These are phyloP conservation scores for Xylariaceae sp. DNA, from an alignment of 2,329 filamentous ascomycete genomes.

Conservation along the genomic window DNA sequence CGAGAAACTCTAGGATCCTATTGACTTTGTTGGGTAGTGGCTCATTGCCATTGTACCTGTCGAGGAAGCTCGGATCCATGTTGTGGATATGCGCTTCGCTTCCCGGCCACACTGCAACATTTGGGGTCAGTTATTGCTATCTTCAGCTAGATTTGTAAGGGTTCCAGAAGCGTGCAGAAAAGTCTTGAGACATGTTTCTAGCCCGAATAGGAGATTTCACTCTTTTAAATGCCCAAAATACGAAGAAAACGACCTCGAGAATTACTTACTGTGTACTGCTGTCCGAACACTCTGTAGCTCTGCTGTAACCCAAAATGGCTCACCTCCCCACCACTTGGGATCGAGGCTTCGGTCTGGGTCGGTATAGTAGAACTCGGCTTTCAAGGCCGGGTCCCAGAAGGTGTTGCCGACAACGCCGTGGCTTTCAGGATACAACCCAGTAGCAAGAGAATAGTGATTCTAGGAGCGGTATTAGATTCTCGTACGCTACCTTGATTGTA, in stretches of 20 bases:
- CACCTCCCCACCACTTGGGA: conserved; percentile 92
- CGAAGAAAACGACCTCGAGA: too few relatives aligned
- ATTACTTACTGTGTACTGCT: conserved; percentile 93
- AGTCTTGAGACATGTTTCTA: too few relatives aligned
- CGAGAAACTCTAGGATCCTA: conserved; percentile 81
- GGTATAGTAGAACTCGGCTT: conserved; percentile 88
- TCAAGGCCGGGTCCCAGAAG: conserved; percentile 84
- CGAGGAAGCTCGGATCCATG: conserved; percentile 80
- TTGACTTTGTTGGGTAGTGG: conserved; percentile 75
- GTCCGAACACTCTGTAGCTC: conserved; percentile 79
- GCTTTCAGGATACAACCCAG: conserved; percentile 88
- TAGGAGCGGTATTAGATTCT: conserved; percentile 27
- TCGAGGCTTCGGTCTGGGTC: conserved; percentile 77
- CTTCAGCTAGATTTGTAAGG: too few relatives aligned
- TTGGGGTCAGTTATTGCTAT: too few relatives aligned
- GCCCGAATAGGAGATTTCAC: too few relatives aligned
- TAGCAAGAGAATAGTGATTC: conserved; percentile 93
- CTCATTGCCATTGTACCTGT: conserved; percentile 84
- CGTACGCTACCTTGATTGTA: neutral
- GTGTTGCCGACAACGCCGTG: conserved; percentile 94
- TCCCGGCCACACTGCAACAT: conserved; percentile 99
- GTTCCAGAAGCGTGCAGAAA: too few relatives aligned
- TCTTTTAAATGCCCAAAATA: too few relatives aligned
- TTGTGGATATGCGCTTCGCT: conserved; percentile 84
- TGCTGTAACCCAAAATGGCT: conserved; percentile 93